Evolutionary conservation across 768 basidiomycete species (phyloP).

Genomic region (Tubosaeta brunneosetosa): DNA sequence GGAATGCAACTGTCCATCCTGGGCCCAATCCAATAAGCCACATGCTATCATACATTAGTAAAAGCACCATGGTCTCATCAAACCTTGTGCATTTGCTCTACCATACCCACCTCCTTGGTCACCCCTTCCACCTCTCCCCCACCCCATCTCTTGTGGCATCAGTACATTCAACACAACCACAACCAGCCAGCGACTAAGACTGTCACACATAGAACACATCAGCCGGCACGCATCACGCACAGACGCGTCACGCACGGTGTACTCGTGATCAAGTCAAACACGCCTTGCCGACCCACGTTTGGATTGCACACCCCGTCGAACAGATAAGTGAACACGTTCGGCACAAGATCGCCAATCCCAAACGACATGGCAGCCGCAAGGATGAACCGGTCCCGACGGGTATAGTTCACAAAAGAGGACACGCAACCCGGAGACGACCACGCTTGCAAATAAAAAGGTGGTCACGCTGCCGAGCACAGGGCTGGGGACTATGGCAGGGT

Average conservation of each 20-base stretch:
- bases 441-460: slow-evolving; percentile 79
- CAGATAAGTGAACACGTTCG: slow-evolving; percentile 59
- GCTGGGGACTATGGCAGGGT: slow-evolving; percentile 51
- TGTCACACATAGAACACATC: too few relatives aligned
- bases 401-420: slow-evolving; percentile 59
- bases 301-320: slow-evolving; percentile 58
- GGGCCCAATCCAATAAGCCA: too few relatives aligned
- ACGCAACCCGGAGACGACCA: slow-evolving; percentile 64
- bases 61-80: not conserved
- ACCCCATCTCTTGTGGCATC: slow-evolving; percentile 38
- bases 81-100: not conserved
- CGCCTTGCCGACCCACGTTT: slow-evolving; percentile 54
- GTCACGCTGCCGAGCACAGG: slow-evolving; percentile 82
- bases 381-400: slow-evolving; percentile 57
- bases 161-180: slow-evolving; percentile 56
- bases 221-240: too few relatives aligned
- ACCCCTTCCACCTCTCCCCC: slow-evolving; percentile 22
- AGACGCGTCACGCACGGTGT: slow-evolving; percentile 58
- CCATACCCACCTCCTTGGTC: slow-evolving; percentile 23
- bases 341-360: slow-evolving; percentile 67
- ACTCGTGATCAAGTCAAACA: slow-evolving; percentile 73
- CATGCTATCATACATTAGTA: too few relatives aligned
- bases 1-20: too few relatives aligned
- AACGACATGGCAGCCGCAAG: slow-evolving; percentile 66
- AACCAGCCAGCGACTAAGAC: too few relatives aligned